These are phyloP conservation scores for Cyclotella kingstonii DNA, from an alignment of 108 stramenopile genomes.

Conservation along the genomic window DNA sequence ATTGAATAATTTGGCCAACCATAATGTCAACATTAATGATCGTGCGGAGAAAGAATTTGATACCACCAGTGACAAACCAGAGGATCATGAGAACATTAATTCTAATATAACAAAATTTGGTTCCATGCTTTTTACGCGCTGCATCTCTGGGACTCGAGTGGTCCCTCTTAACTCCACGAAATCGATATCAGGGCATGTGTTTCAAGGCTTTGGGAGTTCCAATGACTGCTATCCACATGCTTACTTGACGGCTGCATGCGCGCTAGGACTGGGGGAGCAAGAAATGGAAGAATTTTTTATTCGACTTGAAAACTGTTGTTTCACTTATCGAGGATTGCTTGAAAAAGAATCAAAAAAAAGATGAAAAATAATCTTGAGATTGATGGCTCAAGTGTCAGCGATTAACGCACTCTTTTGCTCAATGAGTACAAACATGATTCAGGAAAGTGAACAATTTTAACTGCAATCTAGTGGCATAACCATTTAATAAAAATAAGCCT, in stretches of 20 bases:
- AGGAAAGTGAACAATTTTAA: no score
- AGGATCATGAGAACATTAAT: constrained; percentile 28
- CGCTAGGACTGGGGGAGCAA: constrained; percentile 72
- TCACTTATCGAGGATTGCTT: constrained; percentile 57
- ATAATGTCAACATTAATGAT: constrained; percentile 14
- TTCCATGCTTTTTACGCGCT: constrained; percentile 96
- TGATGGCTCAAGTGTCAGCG: no score
- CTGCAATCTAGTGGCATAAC: no score
- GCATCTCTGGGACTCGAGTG: constrained; percentile 92
- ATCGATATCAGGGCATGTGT: constrained; percentile 61
- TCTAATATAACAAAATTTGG: constrained; percentile 85
- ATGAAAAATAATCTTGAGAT: not conserved
- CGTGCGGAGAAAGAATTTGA: not conserved
- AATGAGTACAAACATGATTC: no score
- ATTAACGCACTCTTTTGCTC: no score
- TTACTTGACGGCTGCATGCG: constrained; percentile 95
- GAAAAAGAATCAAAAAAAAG: constrained; percentile 29
- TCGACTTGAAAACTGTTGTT: constrained; percentile 76
- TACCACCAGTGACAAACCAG: constrained; percentile 20
- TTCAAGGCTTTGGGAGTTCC: constrained; percentile 84
- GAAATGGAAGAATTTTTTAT: constrained; percentile 89
- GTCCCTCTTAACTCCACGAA: constrained; percentile 60
- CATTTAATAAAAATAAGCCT: no score
- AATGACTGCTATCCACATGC: constrained; percentile 64
- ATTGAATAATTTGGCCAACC: constrained; percentile 61